Evolutionary conservation across 2,329 filamentous ascomycete genomes (phyloP).

Genomic region (Beauveria varroae): DNA sequence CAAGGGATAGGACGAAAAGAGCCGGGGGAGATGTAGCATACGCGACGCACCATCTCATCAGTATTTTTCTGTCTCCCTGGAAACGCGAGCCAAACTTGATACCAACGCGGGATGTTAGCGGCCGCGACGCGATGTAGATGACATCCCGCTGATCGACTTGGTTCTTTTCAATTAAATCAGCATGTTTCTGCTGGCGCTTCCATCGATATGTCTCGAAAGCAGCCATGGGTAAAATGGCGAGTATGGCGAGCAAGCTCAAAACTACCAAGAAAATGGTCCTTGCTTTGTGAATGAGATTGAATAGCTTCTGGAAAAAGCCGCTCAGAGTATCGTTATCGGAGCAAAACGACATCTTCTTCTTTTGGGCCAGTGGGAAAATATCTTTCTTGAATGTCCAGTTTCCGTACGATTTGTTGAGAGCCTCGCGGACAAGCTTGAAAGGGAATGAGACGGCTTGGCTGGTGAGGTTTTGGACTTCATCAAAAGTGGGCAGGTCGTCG

Average conservation of each 20-base stretch:
- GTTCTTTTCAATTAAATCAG: constrained; percentile 56
- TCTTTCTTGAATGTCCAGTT: constrained; percentile 71
- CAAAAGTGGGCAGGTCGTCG: constrained; percentile 71
- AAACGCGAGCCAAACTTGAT: constrained; percentile 62
- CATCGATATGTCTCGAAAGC: constrained; percentile 74
- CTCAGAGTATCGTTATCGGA: constrained; percentile 75
- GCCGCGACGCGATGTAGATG: constrained; percentile 78
- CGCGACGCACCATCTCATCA: constrained; percentile 75
- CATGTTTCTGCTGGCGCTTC: constrained; percentile 62
- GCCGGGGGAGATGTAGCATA: constrained; percentile 82
- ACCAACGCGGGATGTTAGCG: constrained; percentile 65
- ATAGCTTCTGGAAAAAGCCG: constrained; percentile 72
- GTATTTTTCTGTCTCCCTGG: constrained; percentile 57
- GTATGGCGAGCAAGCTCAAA: constrained; percentile 61
- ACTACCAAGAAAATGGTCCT: constrained; percentile 71
- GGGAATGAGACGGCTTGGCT: constrained; percentile 66
- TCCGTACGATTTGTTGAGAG: constrained; percentile 64
- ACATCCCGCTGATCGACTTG: constrained; percentile 78
- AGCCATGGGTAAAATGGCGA: constrained; percentile 71
- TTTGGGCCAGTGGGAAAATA: constrained; percentile 74
- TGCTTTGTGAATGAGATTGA: constrained; percentile 57
- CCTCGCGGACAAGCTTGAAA: constrained; percentile 69
- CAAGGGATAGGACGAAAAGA: constrained; percentile 79
- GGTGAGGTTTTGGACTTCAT: constrained; percentile 75
- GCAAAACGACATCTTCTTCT: constrained; percentile 80